Evolutionary conservation across 2,329 filamentous ascomycete genomes (phyloP), one percentile per base, ranked within the genome.

Genomic region (Arthroderma sp.): DNA sequence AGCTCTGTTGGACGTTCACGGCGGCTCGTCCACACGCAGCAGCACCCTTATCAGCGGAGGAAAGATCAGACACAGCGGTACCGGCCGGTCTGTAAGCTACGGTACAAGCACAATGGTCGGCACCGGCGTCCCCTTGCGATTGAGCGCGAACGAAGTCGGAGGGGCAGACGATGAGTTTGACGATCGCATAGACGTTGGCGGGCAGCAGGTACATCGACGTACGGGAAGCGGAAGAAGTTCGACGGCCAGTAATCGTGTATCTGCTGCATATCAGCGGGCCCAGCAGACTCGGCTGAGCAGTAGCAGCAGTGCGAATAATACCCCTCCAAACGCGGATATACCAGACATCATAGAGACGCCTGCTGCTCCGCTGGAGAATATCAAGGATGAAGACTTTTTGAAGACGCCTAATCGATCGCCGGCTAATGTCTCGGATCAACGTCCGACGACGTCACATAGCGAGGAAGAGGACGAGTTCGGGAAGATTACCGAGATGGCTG

Each of bases 61-160:
- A 68, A 96, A 95, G 78, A 95, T 95, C 65, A 79, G 89, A 62
- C 90, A 94, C 70, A 87, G 91, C 69, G 86, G 87, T 61, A 90
- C 91, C 68, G 84, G 84, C 7, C 87, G 84, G 43, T 81, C 88
- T 2, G 83, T 87, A 7, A 85, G 88, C 39, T 95, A 94, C 70
- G 84, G 84, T 8, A 85, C 87, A 2, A 86, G 85, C 58, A 91
- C 91, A 59, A 73, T 85, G 56, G 77, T 81, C 58, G 86, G 88
- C 60, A 86, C 85, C 41, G 90, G 89, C 56, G 91, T 97, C 39
- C 93, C 93, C 1, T 83, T 96, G 72, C 85, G 93, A 44, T 78
- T 98, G 61, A 95, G 88, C 69, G 91, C 93, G n/a, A 94, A 88
- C 54, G 93, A 98, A 71, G 88, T 97, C 13, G 90, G 95, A 66